Evolutionary conservation across 768 basidiomycete species (phyloP).

Genomic region (Jaapia argillacea): DNA sequence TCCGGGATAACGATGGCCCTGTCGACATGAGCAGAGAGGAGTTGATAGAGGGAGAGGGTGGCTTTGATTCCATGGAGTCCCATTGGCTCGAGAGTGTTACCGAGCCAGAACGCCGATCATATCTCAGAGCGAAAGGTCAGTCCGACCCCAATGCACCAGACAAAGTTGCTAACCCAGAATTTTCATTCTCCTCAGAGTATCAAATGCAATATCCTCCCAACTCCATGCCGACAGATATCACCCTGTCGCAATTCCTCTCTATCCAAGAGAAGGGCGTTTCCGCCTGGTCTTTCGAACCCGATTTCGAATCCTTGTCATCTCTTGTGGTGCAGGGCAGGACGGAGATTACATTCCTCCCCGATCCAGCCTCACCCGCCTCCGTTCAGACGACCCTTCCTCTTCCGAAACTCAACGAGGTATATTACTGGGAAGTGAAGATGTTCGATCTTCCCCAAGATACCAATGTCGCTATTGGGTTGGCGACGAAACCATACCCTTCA

Average conservation of each 20-base stretch:
- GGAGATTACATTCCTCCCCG: conserved; percentile 96
- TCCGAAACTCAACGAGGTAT: conserved; percentile 97
- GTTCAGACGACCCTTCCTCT: conserved; percentile 96
- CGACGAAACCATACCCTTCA: conserved; percentile 94
- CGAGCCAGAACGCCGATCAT: conserved; percentile 58
- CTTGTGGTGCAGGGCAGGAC: conserved; percentile 92
- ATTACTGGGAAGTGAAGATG: conserved; percentile 99
- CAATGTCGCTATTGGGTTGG: conserved; percentile 84
- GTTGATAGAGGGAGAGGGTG: conserved; percentile 83
- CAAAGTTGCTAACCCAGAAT: background rate
- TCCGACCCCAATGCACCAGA: too few species aligned
- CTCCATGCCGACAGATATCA: conserved; percentile 96
- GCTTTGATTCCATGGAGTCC: conserved; percentile 84
- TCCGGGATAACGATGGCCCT: conserved; percentile 85
- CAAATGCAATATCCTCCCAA: conserved; percentile 88
- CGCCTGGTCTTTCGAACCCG: conserved; percentile 98
- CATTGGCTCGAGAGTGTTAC: conserved; percentile 84
- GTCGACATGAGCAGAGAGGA: conserved; percentile 91
- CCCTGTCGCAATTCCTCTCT: conserved; percentile 94
- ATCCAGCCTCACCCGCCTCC: conserved; percentile 86
- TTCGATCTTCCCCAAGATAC: conserved; percentile 89
- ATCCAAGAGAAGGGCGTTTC: conserved; percentile 99
- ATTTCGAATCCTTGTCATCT: conserved; percentile 90
- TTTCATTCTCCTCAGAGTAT: conserved; percentile 51
- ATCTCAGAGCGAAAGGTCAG: conserved; percentile 82